Conservation (phyloP, 208 protist species). For the Baffinella frigidus region DNA sequence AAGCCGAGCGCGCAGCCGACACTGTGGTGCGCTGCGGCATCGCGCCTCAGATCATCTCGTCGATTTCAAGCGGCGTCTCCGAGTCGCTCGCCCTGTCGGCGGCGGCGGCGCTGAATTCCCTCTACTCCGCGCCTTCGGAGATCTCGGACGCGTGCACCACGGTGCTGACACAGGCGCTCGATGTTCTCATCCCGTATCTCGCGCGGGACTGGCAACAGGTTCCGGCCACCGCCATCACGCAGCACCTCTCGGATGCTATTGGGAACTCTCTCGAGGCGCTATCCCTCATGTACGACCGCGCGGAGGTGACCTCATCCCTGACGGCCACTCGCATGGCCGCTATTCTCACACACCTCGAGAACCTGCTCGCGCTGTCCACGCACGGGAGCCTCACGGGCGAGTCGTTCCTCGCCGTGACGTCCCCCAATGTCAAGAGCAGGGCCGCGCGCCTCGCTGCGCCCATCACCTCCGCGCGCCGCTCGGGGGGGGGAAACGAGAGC, state of each 20-base stretch:
- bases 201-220: neutral
- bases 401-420: neutral
- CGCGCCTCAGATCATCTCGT: no score
- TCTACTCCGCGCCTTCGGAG: no score
- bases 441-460: neutral
- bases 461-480: neutral
- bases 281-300: neutral
- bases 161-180: neutral
- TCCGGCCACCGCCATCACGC: neutral
- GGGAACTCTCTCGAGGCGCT: no score
- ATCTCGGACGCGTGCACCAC: no score
- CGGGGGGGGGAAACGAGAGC: neutral
- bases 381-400: neutral
- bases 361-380: neutral
- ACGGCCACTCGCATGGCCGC: neutral
- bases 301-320: no score
- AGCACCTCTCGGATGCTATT: neutral
- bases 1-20: no score
- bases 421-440: neutral
- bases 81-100: no score
- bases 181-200: neutral
- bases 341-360: neutral
- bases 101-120: no score
- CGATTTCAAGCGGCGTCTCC: no score
- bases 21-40: no score